Evolutionary conservation across 2,329 filamentous ascomycete species (phyloP), one percentile per base, ranked within the genome.

Genomic region (Elsinoe ampelina): DNA sequence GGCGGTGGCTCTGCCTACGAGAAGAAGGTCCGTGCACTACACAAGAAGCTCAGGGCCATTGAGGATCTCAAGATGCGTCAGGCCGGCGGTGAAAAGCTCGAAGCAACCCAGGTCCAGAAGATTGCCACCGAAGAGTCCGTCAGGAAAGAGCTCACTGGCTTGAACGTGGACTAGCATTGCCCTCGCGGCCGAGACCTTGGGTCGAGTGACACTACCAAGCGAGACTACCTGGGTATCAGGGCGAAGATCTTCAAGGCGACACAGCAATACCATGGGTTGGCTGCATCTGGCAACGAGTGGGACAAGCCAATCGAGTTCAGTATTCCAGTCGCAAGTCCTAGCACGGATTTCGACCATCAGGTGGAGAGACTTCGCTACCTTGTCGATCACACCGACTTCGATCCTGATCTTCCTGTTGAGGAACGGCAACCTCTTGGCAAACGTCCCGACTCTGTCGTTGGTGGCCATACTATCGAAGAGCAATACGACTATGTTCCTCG

Each of bases 21-120:
- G 43, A 98, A 97, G 83, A 98, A 97, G 78, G 82, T 96, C 60
- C 81, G 93, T 57, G 89, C 89, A 59, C 79, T 98, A 61, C 80
- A 95, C 70, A 98, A 98, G 82, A 98, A 98, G 80, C 87, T 98
- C 61, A 84, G 93, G 17, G 93, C 93, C 10, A 98, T 98, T 68
- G 93, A 98, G 69, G 93, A 98, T 70, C 76, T 98, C 60, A 95
- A 97, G 78, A 96, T 97, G 91, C 84, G 93, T 57, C 84, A 91
- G 63, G 93, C 92, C 2, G 85, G 86, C 34, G 92, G 92, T 4
- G 93, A 98, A 79, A 97, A 96, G 79, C 76, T 98, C 59, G 93
- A 98, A 75, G 92, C 96, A 68, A 98, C 93, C 32, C 93, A 98
- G 75, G 84, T 98, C 73, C 95, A 95, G 80, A 98, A 98, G 81